Evolutionary conservation across 169 alveolate genomes (phyloP).

Genomic region (Plasmodium cynomolgi): DNA sequence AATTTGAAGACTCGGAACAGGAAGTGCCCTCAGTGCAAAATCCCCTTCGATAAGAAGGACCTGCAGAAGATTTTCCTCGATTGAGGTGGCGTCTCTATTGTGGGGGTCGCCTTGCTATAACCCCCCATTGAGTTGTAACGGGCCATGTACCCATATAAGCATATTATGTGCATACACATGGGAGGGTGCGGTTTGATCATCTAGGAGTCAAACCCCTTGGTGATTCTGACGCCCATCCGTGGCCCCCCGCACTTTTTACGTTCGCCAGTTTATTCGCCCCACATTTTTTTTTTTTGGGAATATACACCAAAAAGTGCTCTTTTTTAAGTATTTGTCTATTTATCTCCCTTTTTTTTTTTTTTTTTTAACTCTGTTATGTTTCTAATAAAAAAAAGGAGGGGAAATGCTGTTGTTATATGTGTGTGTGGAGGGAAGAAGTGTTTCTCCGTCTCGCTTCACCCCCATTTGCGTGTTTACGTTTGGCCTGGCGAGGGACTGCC

Average conservation of each 20-base stretch:
- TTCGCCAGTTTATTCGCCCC: background rate
- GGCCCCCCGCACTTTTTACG: background rate
- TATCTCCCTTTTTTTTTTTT: background rate
- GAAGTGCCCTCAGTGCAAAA: conserved; percentile 86
- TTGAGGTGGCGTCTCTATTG: background rate
- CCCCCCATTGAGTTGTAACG: background rate
- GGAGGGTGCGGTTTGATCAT: background rate
- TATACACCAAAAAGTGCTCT: background rate
- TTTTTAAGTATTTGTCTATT: background rate
- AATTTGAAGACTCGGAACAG: conserved; percentile 82
- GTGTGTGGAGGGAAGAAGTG: background rate
- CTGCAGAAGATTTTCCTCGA: conserved; percentile 77
- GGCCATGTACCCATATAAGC: background rate
- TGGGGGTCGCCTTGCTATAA: background rate
- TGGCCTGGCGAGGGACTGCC: background rate
- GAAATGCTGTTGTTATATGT: background rate
- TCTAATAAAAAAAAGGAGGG: background rate
- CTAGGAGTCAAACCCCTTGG: no score
- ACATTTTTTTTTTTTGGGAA: background rate
- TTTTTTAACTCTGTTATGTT: no score
- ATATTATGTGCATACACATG: background rate
- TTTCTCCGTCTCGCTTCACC: background rate
- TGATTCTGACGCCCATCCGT: no score
- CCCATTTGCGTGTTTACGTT: background rate
- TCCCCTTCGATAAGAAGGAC: conserved; percentile 83